Conservation (phyloP, 345 rosid species). For the Streptanthus diversifolius region DNA sequence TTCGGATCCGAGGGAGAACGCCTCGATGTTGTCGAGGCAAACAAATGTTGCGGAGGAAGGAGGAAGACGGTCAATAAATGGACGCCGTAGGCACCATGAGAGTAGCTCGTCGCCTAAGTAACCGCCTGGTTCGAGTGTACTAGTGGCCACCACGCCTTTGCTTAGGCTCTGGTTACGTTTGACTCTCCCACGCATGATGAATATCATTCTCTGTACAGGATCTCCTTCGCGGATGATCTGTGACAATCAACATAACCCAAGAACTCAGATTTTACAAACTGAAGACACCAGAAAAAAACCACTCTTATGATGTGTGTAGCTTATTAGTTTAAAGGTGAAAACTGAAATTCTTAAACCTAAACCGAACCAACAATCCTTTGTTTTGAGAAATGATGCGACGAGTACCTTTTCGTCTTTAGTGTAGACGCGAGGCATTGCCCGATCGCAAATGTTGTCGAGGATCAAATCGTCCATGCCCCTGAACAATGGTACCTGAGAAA, state of each 20-base stretch:
- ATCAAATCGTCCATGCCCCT: conserved; percentile 75
- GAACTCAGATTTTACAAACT: neutral
- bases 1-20: conserved; percentile 55
- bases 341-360: neutral
- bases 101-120: conserved; percentile 86
- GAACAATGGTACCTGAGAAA: conserved; percentile 68
- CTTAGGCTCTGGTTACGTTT: conserved; percentile 65
- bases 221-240: conserved; percentile 96
- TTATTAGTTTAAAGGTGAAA: neutral
- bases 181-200: conserved; percentile 56
- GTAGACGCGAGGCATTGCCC: conserved; percentile 66
- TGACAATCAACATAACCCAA: neutral
- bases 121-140: conserved; percentile 69
- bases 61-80: conserved; percentile 77
- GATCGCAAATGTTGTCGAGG: conserved; percentile 91
- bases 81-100: conserved; percentile 95
- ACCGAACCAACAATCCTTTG: neutral
- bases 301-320: neutral
- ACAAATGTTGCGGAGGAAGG: conserved; percentile 83
- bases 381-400: neutral
- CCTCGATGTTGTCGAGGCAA: conserved; percentile 59
- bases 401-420: conserved; percentile 85
- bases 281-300: neutral
- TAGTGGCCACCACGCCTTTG: conserved; percentile 68
- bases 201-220: conserved; percentile 77